Evolutionary conservation across 805 yeast genomes (phyloP), one percentile per base, ranked within the genome.

Genomic region (Nakazawaea wyomingensis): DNA sequence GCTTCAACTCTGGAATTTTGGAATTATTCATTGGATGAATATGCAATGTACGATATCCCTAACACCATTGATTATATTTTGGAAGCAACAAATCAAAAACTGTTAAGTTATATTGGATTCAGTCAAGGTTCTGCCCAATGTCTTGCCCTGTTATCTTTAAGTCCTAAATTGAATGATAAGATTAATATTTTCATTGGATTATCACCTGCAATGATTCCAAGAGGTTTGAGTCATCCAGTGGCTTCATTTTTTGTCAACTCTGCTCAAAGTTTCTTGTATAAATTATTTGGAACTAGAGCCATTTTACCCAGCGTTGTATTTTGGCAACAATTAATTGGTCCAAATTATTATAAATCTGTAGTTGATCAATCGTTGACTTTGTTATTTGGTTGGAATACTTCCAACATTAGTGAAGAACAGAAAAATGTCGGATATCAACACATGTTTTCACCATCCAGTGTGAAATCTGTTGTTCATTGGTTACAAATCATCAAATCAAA

Each of bases 61-160:
- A 78, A 84, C 55, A 73, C 86, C 6, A 78, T 93, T 26, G 82
- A 85, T 55, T 86, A 85, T 59, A 79, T 93, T 19, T 61, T 91
- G 43, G 58, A 68, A 2, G 59, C 64, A 24, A 78, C 89, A 2
- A 59, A 67, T 3, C 62, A 51, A 48, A 50, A 52, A 22, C 50
- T 61, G 14, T 64, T 90, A 29, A 74, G 79, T 1, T 91, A 89
- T 56, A 72, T 91, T 52, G 99, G 98, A 1, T 93, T 93, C 59
- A 80, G 91, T 26, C 99, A 91, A 60, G 99, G 99, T 11, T 82
- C 96, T 2, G 95, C 98, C 3, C 98, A 93, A 61, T 86, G 88
- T 35, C 84, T 91, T 61, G 96, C 96, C 1, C 74, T 95, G 11
- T 68, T 90, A 28, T 77, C 95, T 0, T 57, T 82, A 21, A 78